Evolutionary conservation across 192 early-diverging fungal genomes (phyloP).

Genomic region (Dissophora ornata): DNA sequence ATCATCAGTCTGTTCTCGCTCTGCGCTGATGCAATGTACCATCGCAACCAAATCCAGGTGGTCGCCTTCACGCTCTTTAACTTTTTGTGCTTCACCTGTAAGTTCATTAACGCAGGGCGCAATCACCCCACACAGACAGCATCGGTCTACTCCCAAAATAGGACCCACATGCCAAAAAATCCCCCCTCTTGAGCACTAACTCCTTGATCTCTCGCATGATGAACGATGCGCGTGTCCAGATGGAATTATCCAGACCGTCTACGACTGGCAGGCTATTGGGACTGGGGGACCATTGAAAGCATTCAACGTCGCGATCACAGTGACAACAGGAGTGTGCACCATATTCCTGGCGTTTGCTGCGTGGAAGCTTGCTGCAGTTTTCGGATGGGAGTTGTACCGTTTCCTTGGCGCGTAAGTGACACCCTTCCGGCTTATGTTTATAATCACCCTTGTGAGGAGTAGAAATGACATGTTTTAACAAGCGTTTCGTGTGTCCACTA

Average conservation of each 20-base stretch:
- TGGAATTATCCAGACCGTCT: conserved; percentile 38
- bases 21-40: conserved; percentile 51
- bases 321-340: conserved; percentile 37
- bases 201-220: neutral
- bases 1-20: conserved; percentile 42
- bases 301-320: conserved; percentile 31
- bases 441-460: neutral
- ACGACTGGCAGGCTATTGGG: conserved; percentile 27
- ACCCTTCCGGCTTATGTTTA: too few species aligned
- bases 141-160: conserved; percentile 14
- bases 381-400: conserved; percentile 52
- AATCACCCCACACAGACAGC: neutral
- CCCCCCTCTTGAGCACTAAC: neutral
- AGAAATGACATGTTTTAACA: neutral
- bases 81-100: conserved; percentile 64
- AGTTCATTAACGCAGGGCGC: conserved; percentile 12
- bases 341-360: conserved; percentile 28
- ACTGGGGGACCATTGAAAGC: conserved; percentile 8
- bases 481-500: too few species aligned
- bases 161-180: neutral
- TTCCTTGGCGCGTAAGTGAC: conserved; percentile 52
- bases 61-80: conserved; percentile 70
- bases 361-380: conserved; percentile 39
- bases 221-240: neutral
- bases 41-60: conserved; percentile 51